Evolutionary conservation across 306 rosid species (phyloP).

Genomic region (Begonia fuchsioides): DNA sequence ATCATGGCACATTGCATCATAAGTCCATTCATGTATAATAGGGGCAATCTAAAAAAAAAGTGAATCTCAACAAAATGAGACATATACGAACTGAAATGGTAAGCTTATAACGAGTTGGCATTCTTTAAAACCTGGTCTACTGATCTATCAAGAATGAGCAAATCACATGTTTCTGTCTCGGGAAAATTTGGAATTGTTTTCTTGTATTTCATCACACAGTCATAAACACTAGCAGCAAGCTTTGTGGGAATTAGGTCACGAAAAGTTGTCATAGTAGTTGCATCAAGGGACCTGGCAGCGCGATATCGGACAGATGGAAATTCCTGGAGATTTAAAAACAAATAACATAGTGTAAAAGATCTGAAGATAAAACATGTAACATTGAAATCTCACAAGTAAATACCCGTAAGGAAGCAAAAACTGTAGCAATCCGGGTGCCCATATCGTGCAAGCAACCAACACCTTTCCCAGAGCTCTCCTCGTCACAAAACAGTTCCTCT

Average conservation of each 20-base stretch:
- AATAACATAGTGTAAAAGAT: background rate
- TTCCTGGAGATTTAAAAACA: slow-evolving; percentile 36
- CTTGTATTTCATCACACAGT: slow-evolving; percentile 64
- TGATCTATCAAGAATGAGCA: slow-evolving; percentile 93
- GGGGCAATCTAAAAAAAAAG: slow-evolving; percentile 80
- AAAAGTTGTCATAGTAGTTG: slow-evolving; percentile 78
- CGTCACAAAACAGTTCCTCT: slow-evolving; percentile 81
- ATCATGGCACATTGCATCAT: slow-evolving; percentile 97
- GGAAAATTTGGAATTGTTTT: slow-evolving; percentile 67
- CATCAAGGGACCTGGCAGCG: slow-evolving; percentile 90
- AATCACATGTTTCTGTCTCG: slow-evolving; percentile 83
- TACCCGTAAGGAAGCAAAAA: slow-evolving; percentile 92
- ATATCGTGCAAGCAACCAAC: slow-evolving; percentile 62
- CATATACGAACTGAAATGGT: background rate
- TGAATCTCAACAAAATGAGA: slow-evolving; percentile 12
- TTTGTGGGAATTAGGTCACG: slow-evolving; percentile 91
- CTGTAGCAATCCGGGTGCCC: slow-evolving; percentile 80
- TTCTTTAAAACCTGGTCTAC: slow-evolving; percentile 69
- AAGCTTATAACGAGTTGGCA: no score
- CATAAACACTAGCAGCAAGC: slow-evolving; percentile 96
- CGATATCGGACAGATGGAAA: slow-evolving; percentile 74
- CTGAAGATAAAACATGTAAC: background rate
- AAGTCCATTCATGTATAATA: slow-evolving; percentile 94
- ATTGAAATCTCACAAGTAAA: slow-evolving; percentile 7
- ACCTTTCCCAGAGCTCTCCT: slow-evolving; percentile 52